Evolutionary conservation across 2,329 filamentous ascomycete species (phyloP), one percentile per base, ranked within the genome.

Genomic region (Xylariaceae sp.): DNA sequence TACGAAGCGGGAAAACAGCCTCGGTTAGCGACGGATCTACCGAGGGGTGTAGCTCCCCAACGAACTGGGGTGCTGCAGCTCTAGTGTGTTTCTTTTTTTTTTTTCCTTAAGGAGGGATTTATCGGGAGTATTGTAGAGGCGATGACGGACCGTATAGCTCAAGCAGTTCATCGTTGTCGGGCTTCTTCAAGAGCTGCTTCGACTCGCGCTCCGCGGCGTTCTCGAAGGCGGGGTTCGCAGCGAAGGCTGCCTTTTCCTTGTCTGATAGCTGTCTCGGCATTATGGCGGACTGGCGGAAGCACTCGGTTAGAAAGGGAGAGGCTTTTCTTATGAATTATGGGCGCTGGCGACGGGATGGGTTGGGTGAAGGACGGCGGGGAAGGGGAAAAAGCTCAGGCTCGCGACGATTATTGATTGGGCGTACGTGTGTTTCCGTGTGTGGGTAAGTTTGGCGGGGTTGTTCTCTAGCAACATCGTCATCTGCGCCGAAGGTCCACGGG

Each of bases 101-200:
- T 7, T 12, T 34, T 15, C 3, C 13, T 29, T 4, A 18, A 52
- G 18, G 47, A 42, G 30, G 12, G n/a, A n/a, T n/a, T n/a, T n/a
- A n/a, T n/a, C n/a, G n/a, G 26, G 37, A 40, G 16, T 2, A 50
- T 32, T 5, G 10, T 39, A 7, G 21, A 32, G n/a, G 12, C 4
- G 1, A n/a, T 37, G 16, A 58, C 78, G 56, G 68, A 82, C 80
- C 78, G 67, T 83, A 83, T 63, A 83, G 74, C 66, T 83, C 72
- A 64, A 90, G 81, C 45, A 88, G 76, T 60, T 88, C 81, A 18
- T 83, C 77, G 72, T 83, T 80, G 67, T 61, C 69, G 49, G 85
- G 85, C 79, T 85, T 86, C 61, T 74, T 70, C 62, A 80, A 81
- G 60, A 88, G 78, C 79, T 87, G 85, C 73, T 82, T 83, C 73